Base-by-base conservation (phyloP, 2,329 filamentous ascomycete species). In the Calonectria multiphialidica region DNA sequence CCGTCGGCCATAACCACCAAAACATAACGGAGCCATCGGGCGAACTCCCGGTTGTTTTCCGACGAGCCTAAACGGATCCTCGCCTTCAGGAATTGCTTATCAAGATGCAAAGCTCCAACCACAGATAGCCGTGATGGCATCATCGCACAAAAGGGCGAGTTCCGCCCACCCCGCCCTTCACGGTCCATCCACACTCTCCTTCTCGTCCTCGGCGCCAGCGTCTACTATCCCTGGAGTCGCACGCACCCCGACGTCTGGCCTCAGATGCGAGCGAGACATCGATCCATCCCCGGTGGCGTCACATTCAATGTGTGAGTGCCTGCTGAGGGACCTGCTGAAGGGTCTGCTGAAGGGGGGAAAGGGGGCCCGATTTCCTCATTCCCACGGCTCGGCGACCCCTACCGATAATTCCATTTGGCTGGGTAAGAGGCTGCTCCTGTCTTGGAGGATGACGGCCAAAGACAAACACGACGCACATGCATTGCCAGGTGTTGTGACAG, bases 1-100 rank as follows among this genome's bases (percentile, higher is more conserved):
- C 47, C 18, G 13, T 45, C 10, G 18, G 18, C 37, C 61, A 28
- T 35, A 15, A 25, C 15, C 18, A n/a, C 42, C 21, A 15, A 15
- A 62, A 49, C 50, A 33, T 37, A 30, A 71, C 62, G 55, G 68
- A 55, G 42, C 18, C 35, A 50, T 61, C 49, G 23, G 53, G 62
- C 62, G 44, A 68, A 62, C 44, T 55, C 45, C 68, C 68, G 68
- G 45, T 35, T 15, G 44, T 66, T 66, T 47, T 62, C 68, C 68
- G 68, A 71, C 45, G 30, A 62, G 33, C 53, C 63, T 35, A 64
- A 45, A 37, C 68, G 62, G 62, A 30, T 50, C 50, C 50, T 70
- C 68, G 68, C 55, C 25, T 8, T 49, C 12, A 37, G 21, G 18
- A 30, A 47, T 47, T 49, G 47, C 49, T 47, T 62, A 61, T 71